A percentile compares a stretch with the other conserved stretches of the same genome.
Evolutionary conservation across 2,329 filamentous ascomycete species (phyloP).

Genomic region (Alternaria ventricosa): DNA sequence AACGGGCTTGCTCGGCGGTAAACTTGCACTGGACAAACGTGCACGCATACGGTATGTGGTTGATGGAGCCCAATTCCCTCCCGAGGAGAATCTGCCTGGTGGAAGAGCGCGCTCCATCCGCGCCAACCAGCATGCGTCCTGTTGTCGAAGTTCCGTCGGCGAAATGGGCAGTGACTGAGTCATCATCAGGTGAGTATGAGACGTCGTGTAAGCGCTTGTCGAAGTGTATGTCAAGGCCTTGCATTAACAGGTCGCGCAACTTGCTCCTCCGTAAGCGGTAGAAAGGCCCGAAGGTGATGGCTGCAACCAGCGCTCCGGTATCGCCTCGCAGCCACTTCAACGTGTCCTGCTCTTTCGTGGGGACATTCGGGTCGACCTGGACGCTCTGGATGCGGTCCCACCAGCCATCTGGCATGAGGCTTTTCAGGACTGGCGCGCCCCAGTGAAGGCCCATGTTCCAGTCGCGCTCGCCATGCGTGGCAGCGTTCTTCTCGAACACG

Average conservation of each 20-base stretch:
- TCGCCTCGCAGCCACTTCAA: slow-evolving; percentile 43
- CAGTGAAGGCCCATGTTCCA: slow-evolving; percentile 72
- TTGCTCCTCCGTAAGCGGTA: slow-evolving; percentile 47
- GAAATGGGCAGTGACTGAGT: slow-evolving; percentile 46
- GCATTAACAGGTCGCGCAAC: slow-evolving; percentile 39
- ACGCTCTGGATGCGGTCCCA: slow-evolving; percentile 59
- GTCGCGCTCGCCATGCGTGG: slow-evolving; percentile 57
- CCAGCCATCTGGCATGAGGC: slow-evolving; percentile 59
- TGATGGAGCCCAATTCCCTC: slow-evolving; percentile 36
- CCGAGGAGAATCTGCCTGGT: slow-evolving; percentile 41
- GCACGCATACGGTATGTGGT: slow-evolving; percentile 52
- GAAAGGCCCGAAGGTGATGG: slow-evolving; percentile 43
- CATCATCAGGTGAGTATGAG: slow-evolving; percentile 38
- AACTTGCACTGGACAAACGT: slow-evolving; percentile 55
- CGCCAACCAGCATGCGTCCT: slow-evolving; percentile 45
- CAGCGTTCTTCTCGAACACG: slow-evolving; percentile 63
- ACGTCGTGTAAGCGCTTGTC: slow-evolving; percentile 49
- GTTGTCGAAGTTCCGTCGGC: slow-evolving; percentile 38
- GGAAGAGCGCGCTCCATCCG: slow-evolving; percentile 45
- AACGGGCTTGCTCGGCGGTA: slow-evolving; percentile 52
- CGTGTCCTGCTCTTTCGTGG: slow-evolving; percentile 44
- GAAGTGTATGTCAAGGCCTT: slow-evolving; percentile 42
- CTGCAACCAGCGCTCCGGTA: slow-evolving; percentile 45
- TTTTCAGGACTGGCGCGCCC: slow-evolving; percentile 61
- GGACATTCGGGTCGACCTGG: slow-evolving; percentile 60